Evolutionary conservation across 2,329 filamentous ascomycete genomes (phyloP).

Genomic region (Colletotrichum sp.): DNA sequence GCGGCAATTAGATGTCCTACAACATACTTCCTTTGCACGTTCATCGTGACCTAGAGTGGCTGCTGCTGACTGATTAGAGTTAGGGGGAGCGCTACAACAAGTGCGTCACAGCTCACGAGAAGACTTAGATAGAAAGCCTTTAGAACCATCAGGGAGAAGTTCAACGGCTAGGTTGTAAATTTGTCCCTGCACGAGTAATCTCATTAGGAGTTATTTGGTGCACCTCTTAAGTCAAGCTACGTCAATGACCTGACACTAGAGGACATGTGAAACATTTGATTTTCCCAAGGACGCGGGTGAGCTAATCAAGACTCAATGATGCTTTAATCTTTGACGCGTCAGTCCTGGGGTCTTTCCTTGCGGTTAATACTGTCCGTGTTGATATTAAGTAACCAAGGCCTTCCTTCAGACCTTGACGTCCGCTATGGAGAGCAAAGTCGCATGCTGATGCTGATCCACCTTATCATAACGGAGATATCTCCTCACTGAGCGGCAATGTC

Average conservation of each 20-base stretch:
- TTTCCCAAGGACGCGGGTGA: neutral
- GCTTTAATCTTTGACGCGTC: neutral
- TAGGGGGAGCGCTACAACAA: neutral
- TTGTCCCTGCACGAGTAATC: neutral
- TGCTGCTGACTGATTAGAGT: neutral
- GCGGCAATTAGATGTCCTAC: neutral
- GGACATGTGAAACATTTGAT: neutral
- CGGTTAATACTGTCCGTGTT: neutral
- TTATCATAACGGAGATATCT: neutral
- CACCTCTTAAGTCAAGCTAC: neutral
- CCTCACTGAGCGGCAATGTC: neutral
- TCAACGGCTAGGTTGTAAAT: neutral
- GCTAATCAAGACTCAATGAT: neutral
- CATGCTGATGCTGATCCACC: neutral
- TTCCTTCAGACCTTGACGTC: neutral
- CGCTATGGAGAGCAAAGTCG: neutral
- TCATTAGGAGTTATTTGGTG: neutral
- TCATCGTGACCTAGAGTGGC: neutral
- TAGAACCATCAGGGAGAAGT: neutral
- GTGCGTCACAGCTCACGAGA: neutral
- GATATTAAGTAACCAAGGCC: neutral
- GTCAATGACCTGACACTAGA: neutral
- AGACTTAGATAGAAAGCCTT: neutral
- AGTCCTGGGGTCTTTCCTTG: neutral
- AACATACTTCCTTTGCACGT: neutral